phyloP scores from a whole-genome alignment of 441 rosid genomes.

The Macaranga tanarius region DNA sequence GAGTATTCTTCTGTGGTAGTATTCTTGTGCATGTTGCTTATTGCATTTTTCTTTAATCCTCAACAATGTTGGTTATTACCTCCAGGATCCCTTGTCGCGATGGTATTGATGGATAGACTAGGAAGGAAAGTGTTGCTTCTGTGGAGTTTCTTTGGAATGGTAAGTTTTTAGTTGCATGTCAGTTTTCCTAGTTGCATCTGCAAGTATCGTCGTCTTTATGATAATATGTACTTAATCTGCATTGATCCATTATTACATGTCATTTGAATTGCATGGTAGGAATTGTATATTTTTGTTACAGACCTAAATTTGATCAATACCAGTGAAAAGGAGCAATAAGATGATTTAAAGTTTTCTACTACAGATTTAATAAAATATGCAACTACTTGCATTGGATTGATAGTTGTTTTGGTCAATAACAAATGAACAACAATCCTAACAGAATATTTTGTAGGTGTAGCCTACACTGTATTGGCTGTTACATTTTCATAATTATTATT shows the following conservation, averaged over 20 bases:
- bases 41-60: conserved; percentile 10
- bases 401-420: background rate
- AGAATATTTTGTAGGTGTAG: background rate
- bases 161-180: conserved; percentile 31
- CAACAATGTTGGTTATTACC: conserved; percentile 19
- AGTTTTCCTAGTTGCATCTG: conserved; percentile 16
- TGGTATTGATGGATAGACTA: conserved; percentile 87
- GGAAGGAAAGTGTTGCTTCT: conserved; percentile 89
- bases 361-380: background rate
- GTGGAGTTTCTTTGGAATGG: conserved; percentile 95
- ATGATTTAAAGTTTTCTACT: background rate
- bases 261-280: background rate
- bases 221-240: background rate
- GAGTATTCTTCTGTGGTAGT: conserved; percentile 11
- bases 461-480: background rate
- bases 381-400: background rate
- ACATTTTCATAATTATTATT: background rate
- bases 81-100: conserved; percentile 77
- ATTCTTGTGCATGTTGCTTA: conserved; percentile 2
- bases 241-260: background rate
- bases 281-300: background rate
- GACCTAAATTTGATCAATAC: background rate
- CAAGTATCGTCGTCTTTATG: background rate
- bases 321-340: background rate
- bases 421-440: background rate